Conservation (phyloP, 2,329 filamentous ascomycete species). For the Shiraia sp. region DNA sequence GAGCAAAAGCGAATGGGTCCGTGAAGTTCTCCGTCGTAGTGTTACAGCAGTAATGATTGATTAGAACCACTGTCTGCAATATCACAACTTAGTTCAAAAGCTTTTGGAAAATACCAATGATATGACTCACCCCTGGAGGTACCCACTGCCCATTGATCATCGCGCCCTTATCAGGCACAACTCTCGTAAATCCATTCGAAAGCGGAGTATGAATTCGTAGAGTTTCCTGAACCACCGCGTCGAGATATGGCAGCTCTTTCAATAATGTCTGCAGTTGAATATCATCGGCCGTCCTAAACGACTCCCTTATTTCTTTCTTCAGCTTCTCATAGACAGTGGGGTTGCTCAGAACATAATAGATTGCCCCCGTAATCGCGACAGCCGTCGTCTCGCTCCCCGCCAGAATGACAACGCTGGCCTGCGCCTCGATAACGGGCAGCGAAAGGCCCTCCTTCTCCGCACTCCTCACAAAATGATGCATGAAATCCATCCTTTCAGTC, state of each 20-base stretch:
- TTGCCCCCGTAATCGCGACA: constrained; percentile 20
- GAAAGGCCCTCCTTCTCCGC: constrained; percentile 8
- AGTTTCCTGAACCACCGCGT: constrained; percentile 23
- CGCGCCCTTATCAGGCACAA: too few relatives aligned
- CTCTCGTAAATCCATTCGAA: too few relatives aligned
- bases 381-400: constrained; percentile 47
- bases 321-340: constrained; percentile 10
- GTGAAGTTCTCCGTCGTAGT: constrained; percentile 15
- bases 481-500: constrained; percentile 23
- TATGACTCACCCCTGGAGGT: too few relatives aligned
- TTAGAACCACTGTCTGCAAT: too few relatives aligned
- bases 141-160: too few relatives aligned
- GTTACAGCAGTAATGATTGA: too few relatives aligned
- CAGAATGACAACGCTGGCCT: constrained; percentile 40
- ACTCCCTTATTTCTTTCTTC: constrained; percentile 12
- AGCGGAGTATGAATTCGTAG: constrained; percentile 11
- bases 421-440: not conserved
- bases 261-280: constrained; percentile 18
- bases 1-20: constrained; percentile 12
- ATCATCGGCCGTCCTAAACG: constrained; percentile 15
- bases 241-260: constrained; percentile 13
- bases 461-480: too few relatives aligned
- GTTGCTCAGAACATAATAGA: constrained; percentile 19
- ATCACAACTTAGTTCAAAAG: too few relatives aligned
- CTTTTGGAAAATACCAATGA: too few relatives aligned